These are phyloP conservation scores for Boletellus sp. DNA, from an alignment of 1,284 basidiomycete genomes.

Conservation along the genomic window DNA sequence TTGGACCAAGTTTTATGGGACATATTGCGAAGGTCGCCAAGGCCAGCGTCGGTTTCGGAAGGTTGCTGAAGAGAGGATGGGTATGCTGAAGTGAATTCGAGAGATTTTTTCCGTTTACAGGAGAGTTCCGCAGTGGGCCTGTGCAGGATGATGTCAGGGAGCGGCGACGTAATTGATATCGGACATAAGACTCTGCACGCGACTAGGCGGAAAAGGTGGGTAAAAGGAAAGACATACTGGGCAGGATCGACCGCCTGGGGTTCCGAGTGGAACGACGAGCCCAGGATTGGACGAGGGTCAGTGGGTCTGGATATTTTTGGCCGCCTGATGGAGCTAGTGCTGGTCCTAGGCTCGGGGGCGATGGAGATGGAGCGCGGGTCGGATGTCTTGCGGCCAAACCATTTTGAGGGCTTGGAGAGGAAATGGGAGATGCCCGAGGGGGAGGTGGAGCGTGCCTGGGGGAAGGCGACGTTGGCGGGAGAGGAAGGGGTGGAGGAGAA, in stretches of 20 bases:
- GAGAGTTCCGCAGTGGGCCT: slow-evolving; percentile 71
- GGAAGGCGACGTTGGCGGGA: slow-evolving; percentile 27
- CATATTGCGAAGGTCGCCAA: slow-evolving; percentile 66
- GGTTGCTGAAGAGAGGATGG: slow-evolving; percentile 39
- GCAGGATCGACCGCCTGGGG: slow-evolving; percentile 39
- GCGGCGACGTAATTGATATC: slow-evolving; percentile 9
- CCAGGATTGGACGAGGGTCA: slow-evolving; percentile 70
- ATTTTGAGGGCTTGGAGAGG: slow-evolving; percentile 46
- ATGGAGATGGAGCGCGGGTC: slow-evolving; percentile 37
- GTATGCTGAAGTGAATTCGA: slow-evolving; percentile 40
- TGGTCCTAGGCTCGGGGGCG: slow-evolving; percentile 45
- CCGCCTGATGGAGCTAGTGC: slow-evolving; percentile 55
- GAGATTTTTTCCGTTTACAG: slow-evolving; percentile 45
- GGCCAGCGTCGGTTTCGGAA: slow-evolving; percentile 33
- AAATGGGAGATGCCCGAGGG: slow-evolving; percentile 41
- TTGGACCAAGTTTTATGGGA: slow-evolving; percentile 72
- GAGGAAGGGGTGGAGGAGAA: slow-evolving; percentile 23
- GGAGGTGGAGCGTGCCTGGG: slow-evolving; percentile 31
- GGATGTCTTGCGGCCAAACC: slow-evolving; percentile 42
- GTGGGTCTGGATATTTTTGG: slow-evolving; percentile 80
- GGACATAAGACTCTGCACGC: slow-evolving; percentile 3
- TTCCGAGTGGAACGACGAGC: slow-evolving; percentile 40
- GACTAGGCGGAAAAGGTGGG: slow-evolving; percentile 3
- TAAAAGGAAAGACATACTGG: slow-evolving; percentile 40
- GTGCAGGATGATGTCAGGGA: slow-evolving; percentile 20